A percentile compares a stretch with the other conserved stretches of the same genome.
Evolutionary conservation across 441 rosid genomes (phyloP).

Genomic region (Capsella rubella): DNA sequence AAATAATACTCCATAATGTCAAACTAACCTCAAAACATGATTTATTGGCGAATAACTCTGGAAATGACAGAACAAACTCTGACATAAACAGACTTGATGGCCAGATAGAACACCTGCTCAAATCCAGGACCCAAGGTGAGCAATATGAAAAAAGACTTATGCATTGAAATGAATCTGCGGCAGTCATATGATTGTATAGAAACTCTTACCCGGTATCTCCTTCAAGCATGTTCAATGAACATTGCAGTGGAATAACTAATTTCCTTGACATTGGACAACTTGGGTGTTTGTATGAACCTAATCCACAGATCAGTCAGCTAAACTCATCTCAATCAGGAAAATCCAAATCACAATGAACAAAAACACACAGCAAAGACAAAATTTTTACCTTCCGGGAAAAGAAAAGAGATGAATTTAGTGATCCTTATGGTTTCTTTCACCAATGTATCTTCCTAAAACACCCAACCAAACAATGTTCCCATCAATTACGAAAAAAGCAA

Average conservation of each 20-base stretch:
- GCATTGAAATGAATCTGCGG: background rate
- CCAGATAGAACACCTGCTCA: constrained; percentile 85
- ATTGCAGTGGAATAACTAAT: constrained; percentile 63
- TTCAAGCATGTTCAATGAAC: constrained; percentile 94
- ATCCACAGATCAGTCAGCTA: constrained; percentile 13
- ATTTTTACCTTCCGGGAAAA: constrained; percentile 66
- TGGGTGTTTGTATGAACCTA: constrained; percentile 54
- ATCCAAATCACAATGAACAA: constrained; percentile 10
- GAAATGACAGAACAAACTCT: constrained; percentile 78
- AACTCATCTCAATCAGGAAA: constrained; percentile 2
- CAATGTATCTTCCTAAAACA: constrained; percentile 53
- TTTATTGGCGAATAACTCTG: constrained; percentile 69
- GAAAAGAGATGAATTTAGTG: constrained; percentile 75
- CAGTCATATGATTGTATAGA: constrained; percentile 2
- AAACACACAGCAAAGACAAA: constrained; percentile 15
- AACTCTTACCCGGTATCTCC: constrained; percentile 88
- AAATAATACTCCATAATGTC: constrained; percentile 19
- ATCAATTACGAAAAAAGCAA: background rate
- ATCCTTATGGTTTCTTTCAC: constrained; percentile 58
- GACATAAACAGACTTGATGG: constrained; percentile 87
- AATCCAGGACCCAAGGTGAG: constrained; percentile 14
- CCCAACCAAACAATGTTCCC: constrained; percentile 26
- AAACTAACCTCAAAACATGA: constrained; percentile 83
- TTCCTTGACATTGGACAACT: constrained; percentile 57
- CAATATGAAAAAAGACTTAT: constrained; percentile 7